Conservation (phyloP, 306 rosid species). For the Glycine tomentella region DNA sequence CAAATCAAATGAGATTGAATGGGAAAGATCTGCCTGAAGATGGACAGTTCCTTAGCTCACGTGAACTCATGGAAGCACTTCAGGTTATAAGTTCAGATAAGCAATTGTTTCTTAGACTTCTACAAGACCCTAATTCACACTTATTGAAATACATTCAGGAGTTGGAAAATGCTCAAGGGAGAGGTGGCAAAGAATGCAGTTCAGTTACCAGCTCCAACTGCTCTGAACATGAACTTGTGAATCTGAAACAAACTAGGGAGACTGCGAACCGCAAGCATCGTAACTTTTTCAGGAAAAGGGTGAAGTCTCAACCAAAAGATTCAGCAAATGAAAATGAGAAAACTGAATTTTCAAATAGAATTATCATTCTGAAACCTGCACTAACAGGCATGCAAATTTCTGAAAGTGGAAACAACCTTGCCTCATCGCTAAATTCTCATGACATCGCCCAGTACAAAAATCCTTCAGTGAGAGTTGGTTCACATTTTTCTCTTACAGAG, state of each 20-base stretch:
- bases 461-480: constrained; percentile 61
- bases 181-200: constrained; percentile 53
- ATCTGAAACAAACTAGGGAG: constrained; percentile 59
- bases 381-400: constrained; percentile 52
- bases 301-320: constrained; percentile 64
- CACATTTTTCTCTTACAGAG: constrained; percentile 80
- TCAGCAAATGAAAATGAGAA: constrained; percentile 49
- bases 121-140: constrained; percentile 79
- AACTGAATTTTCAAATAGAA: constrained; percentile 69
- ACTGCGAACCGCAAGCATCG: constrained; percentile 66
- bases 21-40: constrained; percentile 67
- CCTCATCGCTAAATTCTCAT: constrained; percentile 52
- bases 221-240: constrained; percentile 54
- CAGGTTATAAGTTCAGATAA: constrained; percentile 81
- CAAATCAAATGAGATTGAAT: constrained; percentile 60
- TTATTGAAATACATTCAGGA: constrained; percentile 69
- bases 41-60: constrained; percentile 59
- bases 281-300: constrained; percentile 71
- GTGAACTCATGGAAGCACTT: constrained; percentile 73
- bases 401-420: constrained; percentile 51
- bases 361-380: constrained; percentile 87
- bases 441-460: constrained; percentile 52
- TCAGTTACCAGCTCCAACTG: constrained; percentile 54
- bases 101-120: constrained; percentile 68
- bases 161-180: constrained; percentile 58